Evolutionary conservation across 768 basidiomycete genomes (phyloP), one percentile per base, ranked within the genome.

Genomic region (Lentinula detonsa): DNA sequence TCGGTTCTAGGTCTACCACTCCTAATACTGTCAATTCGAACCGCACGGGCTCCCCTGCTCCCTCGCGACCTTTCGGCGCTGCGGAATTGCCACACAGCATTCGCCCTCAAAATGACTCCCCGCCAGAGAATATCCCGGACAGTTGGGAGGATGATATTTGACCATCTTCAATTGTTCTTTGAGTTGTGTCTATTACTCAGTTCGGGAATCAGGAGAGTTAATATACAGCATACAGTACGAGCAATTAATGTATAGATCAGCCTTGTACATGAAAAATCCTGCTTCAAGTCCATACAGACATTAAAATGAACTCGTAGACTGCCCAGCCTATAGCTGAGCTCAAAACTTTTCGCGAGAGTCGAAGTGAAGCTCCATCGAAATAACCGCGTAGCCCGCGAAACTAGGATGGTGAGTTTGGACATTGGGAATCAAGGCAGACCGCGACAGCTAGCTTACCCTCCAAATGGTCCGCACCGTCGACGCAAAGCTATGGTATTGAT

Each of bases 251-350:
- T 8, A 39, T 39, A 39, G 7, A 39, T 28, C 37, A 11, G 49
- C 18, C 28, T 18, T 23, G 49, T 5, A 33, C 28, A 15, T 8
- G 31, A 10, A 15, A 15, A 16, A 4, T 51, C n/a, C 15, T 13
- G 9, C 13, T 23, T 45, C 16, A 59, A 59, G 62, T 74, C 70
- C 76, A 79, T 67, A 85, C 78, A 61, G 87, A 76, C 68, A 90
- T 81, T 33, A 92, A 74, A 23, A 87, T 71, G 45, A 86, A 87
- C 71, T 96, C 95, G 64, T 95, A 97, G 0, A 94, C 89, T 2
- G 85, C 90, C 95, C 95, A 97, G 2, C 87, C 93, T 62, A 97
- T 91, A 0, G 87, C 87, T n/a, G 92, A 93, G 66, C 91, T 91
- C 13, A 91, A 73, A 5, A 95, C 85, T 71, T 98, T 98, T 42